Conservation (phyloP, 1,139 yeast genomes). For the Pichia norvegensis region DNA sequence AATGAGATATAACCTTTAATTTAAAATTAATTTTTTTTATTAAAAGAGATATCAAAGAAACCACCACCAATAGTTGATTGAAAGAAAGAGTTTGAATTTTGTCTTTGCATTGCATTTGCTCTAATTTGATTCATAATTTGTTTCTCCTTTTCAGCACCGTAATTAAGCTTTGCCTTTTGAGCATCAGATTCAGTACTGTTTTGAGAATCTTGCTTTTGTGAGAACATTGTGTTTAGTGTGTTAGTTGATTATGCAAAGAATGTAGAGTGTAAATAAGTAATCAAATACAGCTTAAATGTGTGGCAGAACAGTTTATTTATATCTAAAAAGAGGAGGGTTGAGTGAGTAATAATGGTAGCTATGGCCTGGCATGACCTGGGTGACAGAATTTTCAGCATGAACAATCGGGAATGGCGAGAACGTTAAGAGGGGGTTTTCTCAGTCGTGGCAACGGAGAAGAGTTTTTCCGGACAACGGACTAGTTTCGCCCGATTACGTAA, state of each 20-base stretch:
- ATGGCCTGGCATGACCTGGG: too few relatives aligned
- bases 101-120: conserved; percentile 22
- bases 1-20: not conserved
- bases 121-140: conserved; percentile 31
- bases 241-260: not conserved
- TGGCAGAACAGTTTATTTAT: too few relatives aligned
- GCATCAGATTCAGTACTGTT: conserved; percentile 26
- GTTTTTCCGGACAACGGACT: too few relatives aligned
- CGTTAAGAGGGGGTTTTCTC: too few relatives aligned
- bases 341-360: too few relatives aligned
- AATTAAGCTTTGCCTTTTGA: conserved; percentile 27
- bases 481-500: too few relatives aligned
- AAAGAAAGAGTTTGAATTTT: conserved; percentile 21
- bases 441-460: too few relatives aligned
- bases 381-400: too few relatives aligned
- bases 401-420: too few relatives aligned
- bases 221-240: conserved; percentile 18
- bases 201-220: conserved; percentile 24
- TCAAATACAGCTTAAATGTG: too few relatives aligned
- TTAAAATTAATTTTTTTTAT: conserved; percentile 17
- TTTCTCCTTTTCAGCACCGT: conserved; percentile 32
- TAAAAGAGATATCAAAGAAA: conserved; percentile 26
- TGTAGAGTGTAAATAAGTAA: too few relatives aligned
- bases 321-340: too few relatives aligned
- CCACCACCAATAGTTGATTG: conserved; percentile 26